These are phyloP conservation scores for Lecanicillium sp. DNA, from an alignment of 2,329 filamentous ascomycete genomes.

Conservation along the genomic window DNA sequence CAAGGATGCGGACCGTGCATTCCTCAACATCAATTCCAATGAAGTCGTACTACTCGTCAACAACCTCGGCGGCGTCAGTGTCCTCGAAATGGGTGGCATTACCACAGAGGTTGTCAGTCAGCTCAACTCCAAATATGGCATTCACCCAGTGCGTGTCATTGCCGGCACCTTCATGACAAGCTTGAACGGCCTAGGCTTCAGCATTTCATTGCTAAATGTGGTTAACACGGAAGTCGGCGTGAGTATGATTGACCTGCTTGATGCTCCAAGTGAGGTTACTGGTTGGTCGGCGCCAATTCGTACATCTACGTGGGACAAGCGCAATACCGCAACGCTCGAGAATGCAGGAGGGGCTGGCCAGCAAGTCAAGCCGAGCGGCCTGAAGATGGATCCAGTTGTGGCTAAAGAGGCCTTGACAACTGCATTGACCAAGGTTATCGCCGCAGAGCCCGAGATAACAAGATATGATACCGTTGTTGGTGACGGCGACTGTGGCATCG, in stretches of 20 bases:
- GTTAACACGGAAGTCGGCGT: conserved; percentile 50
- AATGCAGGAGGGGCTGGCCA: conserved; percentile 22
- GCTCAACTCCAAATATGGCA: conserved; percentile 46
- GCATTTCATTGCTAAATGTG: conserved; percentile 60
- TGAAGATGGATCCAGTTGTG: conserved; percentile 42
- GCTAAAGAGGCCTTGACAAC: conserved; percentile 44
- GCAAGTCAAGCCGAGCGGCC: conserved; percentile 33
- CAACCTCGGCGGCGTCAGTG: conserved; percentile 67
- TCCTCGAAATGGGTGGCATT: conserved; percentile 64
- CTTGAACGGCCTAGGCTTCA: conserved; percentile 68
- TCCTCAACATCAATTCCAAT: conserved; percentile 51
- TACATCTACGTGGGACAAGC: conserved; percentile 54
- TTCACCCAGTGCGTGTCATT: conserved; percentile 56
- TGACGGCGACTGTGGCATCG: conserved; percentile 84
- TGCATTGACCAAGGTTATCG: conserved; percentile 54
- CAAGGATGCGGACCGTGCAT: conserved; percentile 61
- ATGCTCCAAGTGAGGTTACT: conserved; percentile 59
- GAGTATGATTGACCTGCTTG: conserved; percentile 60
- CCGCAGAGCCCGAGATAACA: conserved; percentile 63
- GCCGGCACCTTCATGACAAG: conserved; percentile 72
- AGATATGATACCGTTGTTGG: conserved; percentile 75
- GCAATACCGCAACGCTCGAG: conserved; percentile 38
- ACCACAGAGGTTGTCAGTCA: conserved; percentile 60
- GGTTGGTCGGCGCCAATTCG: conserved; percentile 61
- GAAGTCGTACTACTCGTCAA: conserved; percentile 66